Percentiles rank a stretch among this genome's conserved stretches.
Conservation (phyloP, 2,329 filamentous ascomycete species). For the Fusarium tjaetaba region DNA sequence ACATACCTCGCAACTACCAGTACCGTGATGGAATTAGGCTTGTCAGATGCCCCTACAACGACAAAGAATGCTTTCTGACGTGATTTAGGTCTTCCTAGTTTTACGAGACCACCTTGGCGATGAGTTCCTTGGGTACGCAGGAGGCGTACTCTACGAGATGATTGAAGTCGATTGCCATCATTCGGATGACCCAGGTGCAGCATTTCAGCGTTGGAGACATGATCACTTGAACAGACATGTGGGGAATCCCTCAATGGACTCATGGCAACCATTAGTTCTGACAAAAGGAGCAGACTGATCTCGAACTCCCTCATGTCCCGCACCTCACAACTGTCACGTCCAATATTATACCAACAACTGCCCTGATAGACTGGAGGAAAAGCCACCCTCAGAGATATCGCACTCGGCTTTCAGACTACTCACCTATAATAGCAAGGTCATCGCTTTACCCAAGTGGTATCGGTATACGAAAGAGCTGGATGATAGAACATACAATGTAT, state of each 20-base stretch:
- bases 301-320: constrained; percentile 58
- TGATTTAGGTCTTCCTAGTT: constrained; percentile 52
- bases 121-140: constrained; percentile 55
- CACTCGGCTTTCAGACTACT: constrained; percentile 54
- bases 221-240: constrained; percentile 58
- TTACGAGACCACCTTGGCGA: constrained; percentile 57
- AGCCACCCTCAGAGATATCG: constrained; percentile 51
- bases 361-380: constrained; percentile 50
- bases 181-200: constrained; percentile 56
- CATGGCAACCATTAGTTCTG: neutral
- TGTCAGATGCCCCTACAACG: constrained; percentile 38
- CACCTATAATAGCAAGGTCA: constrained; percentile 24
- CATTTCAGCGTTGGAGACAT: constrained; percentile 58
- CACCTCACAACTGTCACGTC: constrained; percentile 58
- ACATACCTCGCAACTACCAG: constrained; percentile 57
- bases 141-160: constrained; percentile 58
- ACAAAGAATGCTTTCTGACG: neutral
- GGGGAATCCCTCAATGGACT: constrained; percentile 10
- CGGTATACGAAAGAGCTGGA: constrained; percentile 53
- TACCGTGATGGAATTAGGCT: constrained; percentile 57
- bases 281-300: constrained; percentile 48
- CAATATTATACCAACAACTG: constrained; percentile 52
- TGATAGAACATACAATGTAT: constrained; percentile 56
- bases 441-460: constrained; percentile 40
- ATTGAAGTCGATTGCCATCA: constrained; percentile 58